These are phyloP conservation scores for Epichloe coenophiala DNA, from an alignment of 2,329 filamentous ascomycete species.

Conservation along the genomic window DNA sequence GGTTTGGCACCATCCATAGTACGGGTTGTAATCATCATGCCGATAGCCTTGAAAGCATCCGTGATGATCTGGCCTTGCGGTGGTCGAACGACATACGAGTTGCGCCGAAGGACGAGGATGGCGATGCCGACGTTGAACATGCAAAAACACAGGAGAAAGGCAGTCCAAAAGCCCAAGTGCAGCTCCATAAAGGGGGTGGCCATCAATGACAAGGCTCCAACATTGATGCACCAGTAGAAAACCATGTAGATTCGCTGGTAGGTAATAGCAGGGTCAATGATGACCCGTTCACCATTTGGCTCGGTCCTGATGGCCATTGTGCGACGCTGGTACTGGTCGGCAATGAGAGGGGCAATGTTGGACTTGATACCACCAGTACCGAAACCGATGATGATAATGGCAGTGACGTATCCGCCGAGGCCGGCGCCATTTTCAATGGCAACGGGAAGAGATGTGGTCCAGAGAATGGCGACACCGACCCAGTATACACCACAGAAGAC, in stretches of 20 bases:
- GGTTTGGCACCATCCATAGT: conserved; percentile 52
- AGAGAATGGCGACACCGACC: conserved; percentile 39
- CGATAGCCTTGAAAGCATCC: conserved; percentile 42
- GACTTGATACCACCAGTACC: conserved; percentile 59
- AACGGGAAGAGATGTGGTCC: conserved; percentile 32
- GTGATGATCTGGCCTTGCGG: conserved; percentile 51
- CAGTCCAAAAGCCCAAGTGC: conserved; percentile 54
- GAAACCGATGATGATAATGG: conserved; percentile 49
- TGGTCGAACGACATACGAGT: conserved; percentile 36
- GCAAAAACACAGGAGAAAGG: conserved; percentile 42
- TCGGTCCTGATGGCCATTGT: conserved; percentile 35
- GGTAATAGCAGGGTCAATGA: conserved; percentile 54
- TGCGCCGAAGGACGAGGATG: conserved; percentile 33
- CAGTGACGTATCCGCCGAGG: conserved; percentile 37
- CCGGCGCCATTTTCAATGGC: conserved; percentile 25
- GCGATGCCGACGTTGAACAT: conserved; percentile 49
- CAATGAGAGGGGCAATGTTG: conserved; percentile 45
- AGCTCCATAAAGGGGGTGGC: conserved; percentile 58
- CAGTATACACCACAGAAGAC: conserved; percentile 44
- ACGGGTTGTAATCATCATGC: conserved; percentile 26
- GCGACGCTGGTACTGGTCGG: conserved; percentile 49
- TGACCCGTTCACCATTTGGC: conserved; percentile 40
- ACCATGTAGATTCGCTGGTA: conserved; percentile 60
- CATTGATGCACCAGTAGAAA: conserved; percentile 62
- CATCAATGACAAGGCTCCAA: conserved; percentile 55